These are phyloP conservation scores for Mariannaea sp. DNA, from an alignment of 2,329 filamentous ascomycete species.

Conservation along the genomic window DNA sequence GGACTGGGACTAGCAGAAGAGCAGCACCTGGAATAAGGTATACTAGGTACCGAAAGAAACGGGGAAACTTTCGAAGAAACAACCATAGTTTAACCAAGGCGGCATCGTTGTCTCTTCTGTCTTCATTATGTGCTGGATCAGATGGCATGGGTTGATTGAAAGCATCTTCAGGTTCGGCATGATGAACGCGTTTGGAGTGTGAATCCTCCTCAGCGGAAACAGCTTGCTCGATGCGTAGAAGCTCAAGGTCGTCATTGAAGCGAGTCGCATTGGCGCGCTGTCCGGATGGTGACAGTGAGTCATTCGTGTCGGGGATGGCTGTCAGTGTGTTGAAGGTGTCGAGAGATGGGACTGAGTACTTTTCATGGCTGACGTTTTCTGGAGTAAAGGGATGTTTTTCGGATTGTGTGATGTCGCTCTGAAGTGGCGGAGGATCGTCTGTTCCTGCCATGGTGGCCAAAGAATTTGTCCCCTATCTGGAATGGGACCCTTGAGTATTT, in stretches of 20 bases:
- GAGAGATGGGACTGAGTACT: conserved; percentile 34
- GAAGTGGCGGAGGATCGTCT: conserved; percentile 26
- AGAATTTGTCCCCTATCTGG: conserved; percentile 4
- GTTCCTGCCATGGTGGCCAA: conserved; percentile 24
- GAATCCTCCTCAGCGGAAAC: conserved; percentile 51
- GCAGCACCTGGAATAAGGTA: conserved; percentile 54
- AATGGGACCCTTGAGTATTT: neutral
- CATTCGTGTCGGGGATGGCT: conserved; percentile 30
- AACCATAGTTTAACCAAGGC: conserved; percentile 49
- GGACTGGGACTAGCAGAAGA: conserved; percentile 52
- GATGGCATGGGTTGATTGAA: conserved; percentile 47
- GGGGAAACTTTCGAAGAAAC: conserved; percentile 55
- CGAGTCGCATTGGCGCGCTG: conserved; percentile 45
- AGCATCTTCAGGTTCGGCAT: conserved; percentile 49
- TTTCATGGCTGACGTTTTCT: conserved; percentile 30
- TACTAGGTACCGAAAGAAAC: conserved; percentile 54
- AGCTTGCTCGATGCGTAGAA: conserved; percentile 53
- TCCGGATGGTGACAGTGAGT: conserved; percentile 33
- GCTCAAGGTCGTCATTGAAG: conserved; percentile 55
- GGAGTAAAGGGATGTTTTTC: conserved; percentile 5
- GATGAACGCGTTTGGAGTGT: conserved; percentile 39
- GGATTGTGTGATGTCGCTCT: conserved; percentile 22
- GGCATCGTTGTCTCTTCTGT: conserved; percentile 42
- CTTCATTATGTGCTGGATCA: conserved; percentile 34
- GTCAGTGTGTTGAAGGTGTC: conserved; percentile 41